Percentiles rank a stretch among this genome's conserved stretches.
Conservation (phyloP, 768 basidiomycete genomes). For the Agrocybe praecox region DNA sequence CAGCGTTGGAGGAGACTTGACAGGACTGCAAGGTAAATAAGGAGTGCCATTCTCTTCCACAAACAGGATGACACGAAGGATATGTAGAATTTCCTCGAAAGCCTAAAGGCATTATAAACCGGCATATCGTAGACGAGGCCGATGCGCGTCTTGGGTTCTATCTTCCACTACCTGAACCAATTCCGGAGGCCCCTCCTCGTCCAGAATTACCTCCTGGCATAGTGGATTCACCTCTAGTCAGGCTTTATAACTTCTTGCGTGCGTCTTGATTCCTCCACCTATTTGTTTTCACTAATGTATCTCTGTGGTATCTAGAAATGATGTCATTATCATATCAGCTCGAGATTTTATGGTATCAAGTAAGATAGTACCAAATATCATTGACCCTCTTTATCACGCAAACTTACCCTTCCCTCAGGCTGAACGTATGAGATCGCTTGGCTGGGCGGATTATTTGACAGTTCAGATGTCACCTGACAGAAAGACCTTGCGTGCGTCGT, state of each 20-base stretch:
- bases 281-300: constrained; percentile 1
- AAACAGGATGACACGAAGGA: neutral
- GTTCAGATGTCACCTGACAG: constrained; percentile 72
- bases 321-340: constrained; percentile 93
- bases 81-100: constrained; percentile 70
- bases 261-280: constrained; percentile 27
- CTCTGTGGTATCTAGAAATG: constrained; percentile 56
- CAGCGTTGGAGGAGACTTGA: constrained; percentile 71
- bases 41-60: neutral
- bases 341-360: constrained; percentile 85
- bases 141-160: constrained; percentile 69
- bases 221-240: constrained; percentile 81
- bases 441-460: constrained; percentile 80
- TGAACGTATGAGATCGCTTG: constrained; percentile 75
- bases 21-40: constrained; percentile 65
- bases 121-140: constrained; percentile 74
- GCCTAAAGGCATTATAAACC: constrained; percentile 63
- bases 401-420: constrained; percentile 45
- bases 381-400: neutral
- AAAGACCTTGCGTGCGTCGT: constrained; percentile 71
- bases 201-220: constrained; percentile 60
- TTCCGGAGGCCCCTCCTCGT: constrained; percentile 41
- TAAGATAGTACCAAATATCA: constrained; percentile 17
- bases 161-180: constrained; percentile 46
- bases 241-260: constrained; percentile 91